Conservation (phyloP, 495 filamentous ascomycete genomes). For the Trichoderma reesei region DNA sequence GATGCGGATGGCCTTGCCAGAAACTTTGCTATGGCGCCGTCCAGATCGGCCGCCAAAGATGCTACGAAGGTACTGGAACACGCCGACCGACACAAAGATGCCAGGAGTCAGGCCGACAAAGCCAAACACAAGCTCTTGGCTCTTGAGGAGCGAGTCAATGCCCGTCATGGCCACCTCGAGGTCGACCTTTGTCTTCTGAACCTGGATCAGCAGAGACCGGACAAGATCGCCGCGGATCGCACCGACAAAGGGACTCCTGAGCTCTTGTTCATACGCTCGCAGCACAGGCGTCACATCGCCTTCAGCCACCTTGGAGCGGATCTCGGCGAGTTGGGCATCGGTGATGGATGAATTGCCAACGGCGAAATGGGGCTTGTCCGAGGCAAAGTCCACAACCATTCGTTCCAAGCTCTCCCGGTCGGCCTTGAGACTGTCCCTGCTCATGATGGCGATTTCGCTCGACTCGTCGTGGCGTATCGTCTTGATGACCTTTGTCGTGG, state of each 20-base stretch:
- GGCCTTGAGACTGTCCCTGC: conserved; percentile 74
- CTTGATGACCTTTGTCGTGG: conserved; percentile 67
- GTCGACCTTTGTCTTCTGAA: conserved; percentile 98
- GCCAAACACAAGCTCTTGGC: conserved; percentile 94
- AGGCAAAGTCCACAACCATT: conserved; percentile 94
- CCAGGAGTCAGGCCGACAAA: conserved; percentile 91
- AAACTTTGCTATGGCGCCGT: conserved; percentile 45
- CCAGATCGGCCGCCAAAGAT: conserved; percentile 59
- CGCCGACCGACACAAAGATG: conserved; percentile 69
- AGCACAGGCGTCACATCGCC: conserved; percentile 90
- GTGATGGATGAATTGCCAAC: conserved; percentile 33
- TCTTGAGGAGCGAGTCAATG: conserved; percentile 85
- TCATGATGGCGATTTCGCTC: conserved; percentile 93
- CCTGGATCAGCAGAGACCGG: conserved; percentile 83
- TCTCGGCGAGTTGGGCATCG: conserved; percentile 53
- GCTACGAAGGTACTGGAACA: conserved; percentile 58
- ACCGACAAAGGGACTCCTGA: conserved; percentile 67
- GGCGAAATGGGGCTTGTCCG: conserved; percentile 55
- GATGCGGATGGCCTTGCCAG: conserved; percentile 57
- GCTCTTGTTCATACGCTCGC: conserved; percentile 78
- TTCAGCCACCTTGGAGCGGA: conserved; percentile 69
- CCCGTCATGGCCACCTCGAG: conserved; percentile 92
- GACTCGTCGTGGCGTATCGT: conserved; percentile 87
- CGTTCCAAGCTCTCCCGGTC: conserved; percentile 87
- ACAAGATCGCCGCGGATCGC: conserved; percentile 79